These are phyloP conservation scores for Citrullus amarus DNA, from an alignment of 306 rosid species.

Conservation along the genomic window DNA sequence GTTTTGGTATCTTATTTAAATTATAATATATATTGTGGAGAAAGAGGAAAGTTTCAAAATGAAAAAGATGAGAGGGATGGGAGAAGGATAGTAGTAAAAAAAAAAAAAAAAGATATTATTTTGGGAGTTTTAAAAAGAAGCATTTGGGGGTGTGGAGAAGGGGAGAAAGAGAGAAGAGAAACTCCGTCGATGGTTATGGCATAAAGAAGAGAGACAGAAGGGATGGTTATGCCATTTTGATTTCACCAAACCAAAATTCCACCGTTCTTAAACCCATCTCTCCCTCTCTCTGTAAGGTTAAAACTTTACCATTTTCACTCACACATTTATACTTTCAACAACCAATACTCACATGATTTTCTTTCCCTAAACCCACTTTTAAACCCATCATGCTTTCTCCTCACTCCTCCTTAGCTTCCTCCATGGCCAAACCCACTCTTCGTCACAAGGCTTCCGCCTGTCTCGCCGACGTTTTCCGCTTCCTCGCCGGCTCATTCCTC, in stretches of 20 bases:
- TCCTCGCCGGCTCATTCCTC: slow-evolving; percentile 1
- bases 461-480: not conserved
- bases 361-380: not conserved
- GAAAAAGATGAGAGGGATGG: not conserved
- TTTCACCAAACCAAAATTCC: not conserved
- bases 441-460: slow-evolving; percentile 6
- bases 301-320: not conserved
- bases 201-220: not conserved
- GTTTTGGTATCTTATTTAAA: too few species aligned
- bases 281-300: not conserved
- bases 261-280: not conserved
- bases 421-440: slow-evolving; percentile 18
- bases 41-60: not conserved
- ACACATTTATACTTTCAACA: too few species aligned
- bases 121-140: too few species aligned
- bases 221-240: not conserved
- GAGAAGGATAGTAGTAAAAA: not conserved
- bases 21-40: too few species aligned
- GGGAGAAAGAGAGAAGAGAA: not conserved
- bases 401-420: not conserved
- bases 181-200: not conserved
- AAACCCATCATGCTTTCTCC: not conserved
- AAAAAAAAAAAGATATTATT: too few species aligned
- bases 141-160: not conserved
- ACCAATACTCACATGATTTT: not conserved